A percentile compares a stretch with the other conserved stretches of the same genome.
Evolutionary conservation across 139 green algal genomes (phyloP).

Genomic region (Microglena sp.): DNA sequence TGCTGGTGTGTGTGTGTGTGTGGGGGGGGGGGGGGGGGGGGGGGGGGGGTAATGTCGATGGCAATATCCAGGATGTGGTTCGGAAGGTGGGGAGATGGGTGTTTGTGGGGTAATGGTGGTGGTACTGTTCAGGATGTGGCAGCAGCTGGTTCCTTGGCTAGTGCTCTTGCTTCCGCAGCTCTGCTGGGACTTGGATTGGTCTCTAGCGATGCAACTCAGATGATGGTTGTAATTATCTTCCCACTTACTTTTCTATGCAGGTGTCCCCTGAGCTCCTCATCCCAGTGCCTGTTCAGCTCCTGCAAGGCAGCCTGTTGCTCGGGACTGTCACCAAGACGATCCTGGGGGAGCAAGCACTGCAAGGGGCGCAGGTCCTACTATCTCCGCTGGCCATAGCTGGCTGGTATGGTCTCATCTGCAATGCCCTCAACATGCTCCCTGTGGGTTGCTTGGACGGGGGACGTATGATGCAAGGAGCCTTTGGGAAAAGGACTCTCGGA

Average conservation of each 20-base stretch:
- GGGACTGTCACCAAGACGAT: constrained; percentile 42
- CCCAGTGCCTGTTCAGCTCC: constrained; percentile 45
- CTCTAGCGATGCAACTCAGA: too few species aligned
- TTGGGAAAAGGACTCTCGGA: constrained; percentile 43
- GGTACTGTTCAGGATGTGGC: too few species aligned
- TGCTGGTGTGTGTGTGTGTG: too few species aligned
- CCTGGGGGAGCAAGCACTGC: constrained; percentile 30
- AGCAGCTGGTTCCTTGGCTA: constrained; percentile 49
- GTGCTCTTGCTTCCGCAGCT: constrained; percentile 25
- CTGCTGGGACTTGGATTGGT: constrained; percentile 60
- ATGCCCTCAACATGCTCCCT: constrained; percentile 66
- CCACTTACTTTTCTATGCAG: too few species aligned
- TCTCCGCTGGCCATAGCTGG: constrained; percentile 51
- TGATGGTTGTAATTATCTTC: too few species aligned
- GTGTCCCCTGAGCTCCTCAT: too few species aligned
- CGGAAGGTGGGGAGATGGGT: too few species aligned
- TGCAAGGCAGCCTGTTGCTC: constrained; percentile 65
- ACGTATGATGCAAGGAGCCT: constrained; percentile 22
- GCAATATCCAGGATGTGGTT: too few species aligned
- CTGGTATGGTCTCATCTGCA: constrained; percentile 76
- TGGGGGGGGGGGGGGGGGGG: too few species aligned
- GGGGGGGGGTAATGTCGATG: too few species aligned
- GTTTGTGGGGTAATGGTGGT: too few species aligned
- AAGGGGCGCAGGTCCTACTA: constrained; percentile 13
- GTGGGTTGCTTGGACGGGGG: constrained; percentile 9